Base-by-base conservation (phyloP, 1,284 basidiomycete genomes). In the Neolentinus lepideus region DNA sequence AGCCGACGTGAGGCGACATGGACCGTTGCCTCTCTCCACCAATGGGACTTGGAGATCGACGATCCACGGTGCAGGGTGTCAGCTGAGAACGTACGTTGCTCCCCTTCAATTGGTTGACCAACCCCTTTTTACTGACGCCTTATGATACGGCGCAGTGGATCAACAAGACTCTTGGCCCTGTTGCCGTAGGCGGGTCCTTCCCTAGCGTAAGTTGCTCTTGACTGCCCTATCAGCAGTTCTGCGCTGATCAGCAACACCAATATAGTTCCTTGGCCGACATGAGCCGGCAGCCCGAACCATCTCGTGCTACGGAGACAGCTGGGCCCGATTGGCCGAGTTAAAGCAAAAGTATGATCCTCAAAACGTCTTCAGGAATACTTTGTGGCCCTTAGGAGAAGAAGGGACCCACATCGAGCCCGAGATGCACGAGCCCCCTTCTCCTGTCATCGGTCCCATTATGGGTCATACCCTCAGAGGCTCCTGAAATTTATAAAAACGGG, bases 1-100 rank as follows among this genome's bases (percentile, higher is more conserved):
- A 75, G 79, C 14, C 88, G 92, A 63, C 83, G 93, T 25, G 79
- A 88, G 64, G 88, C 90, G 1, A 70, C 81, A 4, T 96, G 94
- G 72, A 93, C 89, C 2, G 84, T 94, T 48, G 90, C 90, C 1
- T 92, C 94, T 19, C 74, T 96, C 48, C 93, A 95, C 69, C 94
- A 96, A 68, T 96, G 94, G 94, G 86, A 88, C 57, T 84, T 92
- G 69, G 78, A 84, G 52, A 75, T 85, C 36, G 82, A 90, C 60
- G 94, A 96, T 63, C 80, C 84, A 21, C 75, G 81, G 19, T 95
- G 92, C 62, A 78, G 92, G 54, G 76, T 78, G 51, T 85, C 88
- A 29, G 92, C 92, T 11, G 89, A 94, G 67, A 82, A 86, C 64
- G 88, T 88, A 60, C 64, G 75, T 69, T 45, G 60, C 53, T 56